Evolutionary conservation across 306 rosid genomes (phyloP).

Genomic region (Cicer bijugum): DNA sequence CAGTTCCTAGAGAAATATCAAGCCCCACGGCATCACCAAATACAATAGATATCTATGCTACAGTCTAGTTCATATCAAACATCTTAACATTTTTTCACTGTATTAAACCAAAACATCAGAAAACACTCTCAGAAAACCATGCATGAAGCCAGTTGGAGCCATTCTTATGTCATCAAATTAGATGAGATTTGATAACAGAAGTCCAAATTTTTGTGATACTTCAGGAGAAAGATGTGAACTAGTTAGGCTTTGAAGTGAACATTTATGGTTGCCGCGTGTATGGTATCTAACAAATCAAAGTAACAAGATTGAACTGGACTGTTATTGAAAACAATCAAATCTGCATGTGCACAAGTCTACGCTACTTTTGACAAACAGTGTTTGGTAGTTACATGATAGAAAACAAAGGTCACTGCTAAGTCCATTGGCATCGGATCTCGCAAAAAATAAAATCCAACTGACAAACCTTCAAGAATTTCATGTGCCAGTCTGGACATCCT

Average conservation of each 20-base stretch:
- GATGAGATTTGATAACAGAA: slow-evolving; percentile 3
- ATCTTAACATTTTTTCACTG: slow-evolving; percentile 9
- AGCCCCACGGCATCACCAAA: background rate
- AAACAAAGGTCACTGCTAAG: slow-evolving; percentile 31
- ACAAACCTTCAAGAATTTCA: slow-evolving; percentile 77
- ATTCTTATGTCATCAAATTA: background rate
- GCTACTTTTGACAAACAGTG: slow-evolving; percentile 18
- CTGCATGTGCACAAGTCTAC: background rate
- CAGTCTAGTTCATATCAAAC: slow-evolving; percentile 21
- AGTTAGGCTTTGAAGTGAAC: slow-evolving; percentile 2
- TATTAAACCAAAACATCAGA: background rate
- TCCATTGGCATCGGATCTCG: slow-evolving; percentile 37
- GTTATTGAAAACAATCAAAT: slow-evolving; percentile 34
- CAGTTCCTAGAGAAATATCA: slow-evolving; percentile 1
- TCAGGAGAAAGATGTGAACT: background rate
- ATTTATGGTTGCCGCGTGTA: background rate
- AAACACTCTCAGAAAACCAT: background rate
- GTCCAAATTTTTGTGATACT: slow-evolving; percentile 1
- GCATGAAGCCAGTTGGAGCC: background rate
- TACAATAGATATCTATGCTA: slow-evolving; percentile 12
- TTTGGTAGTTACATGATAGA: slow-evolving; percentile 2
- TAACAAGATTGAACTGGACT: slow-evolving; percentile 20
- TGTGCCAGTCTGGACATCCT: slow-evolving; percentile 67
- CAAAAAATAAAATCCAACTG: slow-evolving; percentile 36
- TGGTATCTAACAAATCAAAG: slow-evolving; percentile 15